Evolutionary conservation across 169 alveolate genomes (phyloP), one percentile per base, ranked within the genome.

Genomic region (Eimeria zaria): DNA sequence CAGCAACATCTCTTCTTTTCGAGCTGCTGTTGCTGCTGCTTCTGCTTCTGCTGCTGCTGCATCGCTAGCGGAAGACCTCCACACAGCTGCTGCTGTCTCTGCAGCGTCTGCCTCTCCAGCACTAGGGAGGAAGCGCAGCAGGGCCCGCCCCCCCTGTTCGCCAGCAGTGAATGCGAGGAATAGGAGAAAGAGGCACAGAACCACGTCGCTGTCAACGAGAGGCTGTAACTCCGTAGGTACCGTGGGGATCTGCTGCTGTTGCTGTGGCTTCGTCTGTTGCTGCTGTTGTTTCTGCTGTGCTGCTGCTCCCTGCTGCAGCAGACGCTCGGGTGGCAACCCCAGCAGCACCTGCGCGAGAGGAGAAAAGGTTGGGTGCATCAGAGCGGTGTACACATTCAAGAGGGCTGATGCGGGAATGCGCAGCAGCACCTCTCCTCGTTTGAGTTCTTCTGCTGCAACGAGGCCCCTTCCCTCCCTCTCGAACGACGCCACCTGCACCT

Each of bases 391-490:
- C 4, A 81, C 93, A 39, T 92, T 92, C 36, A 92, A 16, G 67
- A 92, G 89, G 41, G 96, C 93, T 0, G 58, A 22, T 44, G 90
- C 73, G 11, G 96, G 96, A 18, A 92, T 18, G 24, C 87, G 87
- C 73, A 92, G 27, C 30, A 92, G 92, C 74, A 62, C 73, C 8
- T 60, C 90, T n/a, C 78, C 96, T 53, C 33, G 92, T 85, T n/a
- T 64, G 51, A 62, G 89, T n/a, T 27, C 44, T 27, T 60, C 78
- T 62, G 93, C 90, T 0, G 92, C 74, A 71, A 80, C 39, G 12
- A 92, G 73, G n/a, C 96, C 96, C 30, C 92, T 55, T 48, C 96
- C 96, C 27, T 87, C 96, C 7, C 55, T 33, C 44, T 48, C 46
- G 60, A 60, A 60, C 51, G 55, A 22, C 39, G 80, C 87, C 41